Base-by-base conservation (phyloP, 805 yeast species). In the Pichia rugopelliculosa region DNA sequence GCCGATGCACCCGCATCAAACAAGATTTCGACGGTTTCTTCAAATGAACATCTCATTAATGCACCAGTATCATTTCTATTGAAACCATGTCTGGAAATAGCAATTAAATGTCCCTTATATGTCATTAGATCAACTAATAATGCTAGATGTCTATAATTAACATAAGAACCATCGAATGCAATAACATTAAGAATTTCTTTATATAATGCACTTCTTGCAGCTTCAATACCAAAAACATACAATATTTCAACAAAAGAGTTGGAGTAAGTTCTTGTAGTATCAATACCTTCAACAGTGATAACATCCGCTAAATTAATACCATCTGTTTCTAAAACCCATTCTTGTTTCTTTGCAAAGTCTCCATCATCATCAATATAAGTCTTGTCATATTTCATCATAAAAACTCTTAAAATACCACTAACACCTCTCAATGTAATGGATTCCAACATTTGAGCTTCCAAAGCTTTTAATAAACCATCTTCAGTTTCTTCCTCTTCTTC, bases 91-190 rank as follows among this genome's bases (percentile, higher is more conserved):
- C 99, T 95, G 39, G 98, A 91, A 60, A 93, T 90, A 37, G 99
- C 98, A 87, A 95, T 91, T 68, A 93, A 75, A 64, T 91, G 96
- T 61, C 99, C 99, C 63, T 96, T 84, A 36, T 96, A 87, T 2
- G 99, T 93, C 99, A 93, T 93, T 36, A 90, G 95, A 73, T 93
- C 99, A 50, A 93, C 98, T 59, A 93, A 76, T 59, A 93, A 73
- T 5, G 99, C 97, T 93, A 93, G 84, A 62, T 93, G 99, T 71
- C 99, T 84, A 71, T 93, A 93, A 70, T 93, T 93, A 53, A 93
- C 99, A 61, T 93, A 93, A 36, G 99, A 90, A 86, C 99, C 99
- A 77, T 93, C 99, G 61, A 95, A 93, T 4, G 98, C 96, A 77
- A 93, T 89, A 59, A 93, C 99, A 62, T 93, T 93, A 70, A 87